phyloP scores from a whole-genome alignment of 2,329 filamentous ascomycete species.

The Colletotrichum lupini region DNA sequence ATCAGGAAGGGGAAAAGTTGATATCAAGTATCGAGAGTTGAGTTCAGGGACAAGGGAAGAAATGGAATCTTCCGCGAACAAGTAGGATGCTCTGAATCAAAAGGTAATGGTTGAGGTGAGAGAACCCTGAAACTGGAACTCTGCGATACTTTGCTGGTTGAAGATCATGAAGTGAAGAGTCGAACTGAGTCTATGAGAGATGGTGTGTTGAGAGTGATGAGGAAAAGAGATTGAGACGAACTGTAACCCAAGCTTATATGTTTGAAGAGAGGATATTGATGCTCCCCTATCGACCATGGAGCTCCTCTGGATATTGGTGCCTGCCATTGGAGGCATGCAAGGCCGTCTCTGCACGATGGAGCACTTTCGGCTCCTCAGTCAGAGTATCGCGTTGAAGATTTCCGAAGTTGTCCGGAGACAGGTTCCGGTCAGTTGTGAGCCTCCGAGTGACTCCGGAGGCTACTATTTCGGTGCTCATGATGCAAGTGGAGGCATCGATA shows the following conservation, averaged over 20 bases:
- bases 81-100: constrained; percentile 2
- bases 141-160: background rate
- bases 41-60: background rate
- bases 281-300: background rate
- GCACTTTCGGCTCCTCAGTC: background rate
- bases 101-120: background rate
- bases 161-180: constrained; percentile 9
- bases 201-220: background rate
- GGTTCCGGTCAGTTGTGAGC: background rate
- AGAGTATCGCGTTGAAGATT: background rate
- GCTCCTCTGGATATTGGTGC: background rate
- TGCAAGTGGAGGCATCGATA: background rate
- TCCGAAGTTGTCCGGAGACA: background rate
- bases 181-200: background rate
- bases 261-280: background rate
- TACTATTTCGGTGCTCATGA: background rate
- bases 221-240: background rate
- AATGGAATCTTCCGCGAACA: background rate
- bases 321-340: background rate
- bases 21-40: background rate
- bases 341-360: background rate
- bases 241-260: background rate
- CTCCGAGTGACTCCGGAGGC: constrained; percentile 17
- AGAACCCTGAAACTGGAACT: constrained; percentile 6
- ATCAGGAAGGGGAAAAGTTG: background rate